These are phyloP conservation scores for Cucumis cinereus DNA, from an alignment of 306 rosid genomes.

Conservation along the genomic window DNA sequence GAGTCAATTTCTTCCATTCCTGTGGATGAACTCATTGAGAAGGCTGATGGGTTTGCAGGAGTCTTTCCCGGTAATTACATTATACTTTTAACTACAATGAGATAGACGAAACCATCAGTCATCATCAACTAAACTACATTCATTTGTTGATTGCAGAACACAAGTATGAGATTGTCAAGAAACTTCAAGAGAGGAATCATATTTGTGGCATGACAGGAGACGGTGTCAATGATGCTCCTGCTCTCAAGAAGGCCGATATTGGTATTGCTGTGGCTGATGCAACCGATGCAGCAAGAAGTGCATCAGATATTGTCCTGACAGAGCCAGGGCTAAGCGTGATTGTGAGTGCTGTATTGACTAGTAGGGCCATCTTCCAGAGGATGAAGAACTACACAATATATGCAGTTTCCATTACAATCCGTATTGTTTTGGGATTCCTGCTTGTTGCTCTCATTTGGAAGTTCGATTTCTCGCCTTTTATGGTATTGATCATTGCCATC, in stretches of 20 bases:
- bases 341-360: slow-evolving; percentile 74
- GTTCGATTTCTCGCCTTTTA: slow-evolving; percentile 85
- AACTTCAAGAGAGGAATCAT: slow-evolving; percentile 61
- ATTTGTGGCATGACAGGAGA: slow-evolving; percentile 92
- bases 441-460: slow-evolving; percentile 74
- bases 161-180: slow-evolving; percentile 85
- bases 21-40: slow-evolving; percentile 76
- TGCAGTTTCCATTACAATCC: slow-evolving; percentile 91
- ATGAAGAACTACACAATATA: slow-evolving; percentile 94
- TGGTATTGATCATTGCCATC: slow-evolving; percentile 77
- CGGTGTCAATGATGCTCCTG: slow-evolving; percentile 93
- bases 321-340: slow-evolving; percentile 90
- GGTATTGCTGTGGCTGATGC: slow-evolving; percentile 97
- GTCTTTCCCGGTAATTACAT: slow-evolving; percentile 72
- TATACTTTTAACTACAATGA: not conserved
- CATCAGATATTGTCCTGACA: slow-evolving; percentile 87
- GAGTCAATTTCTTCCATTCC: slow-evolving; percentile 53
- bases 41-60: slow-evolving; percentile 95
- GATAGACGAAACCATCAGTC: not conserved
- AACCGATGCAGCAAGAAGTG: slow-evolving; percentile 84
- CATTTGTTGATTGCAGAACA: slow-evolving; percentile 43
- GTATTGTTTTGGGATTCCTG: slow-evolving; percentile 83
- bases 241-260: slow-evolving; percentile 81
- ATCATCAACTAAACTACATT: not conserved
- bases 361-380: slow-evolving; percentile 93